Evolutionary conservation across 257 asterid species (phyloP).

Genomic region (Schizonepeta tenuifolia): DNA sequence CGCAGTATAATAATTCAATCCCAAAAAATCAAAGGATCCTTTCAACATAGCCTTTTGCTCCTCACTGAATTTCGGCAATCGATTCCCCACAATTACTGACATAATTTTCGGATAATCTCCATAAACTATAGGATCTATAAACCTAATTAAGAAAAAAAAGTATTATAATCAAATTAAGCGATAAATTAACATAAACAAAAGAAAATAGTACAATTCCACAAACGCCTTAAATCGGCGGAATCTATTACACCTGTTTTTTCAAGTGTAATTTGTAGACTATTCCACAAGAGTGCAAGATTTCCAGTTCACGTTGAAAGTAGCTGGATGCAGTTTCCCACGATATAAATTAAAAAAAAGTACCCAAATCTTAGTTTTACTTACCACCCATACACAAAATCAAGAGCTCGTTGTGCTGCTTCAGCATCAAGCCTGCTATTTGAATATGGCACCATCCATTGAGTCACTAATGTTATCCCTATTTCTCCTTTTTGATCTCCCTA

Average conservation of each 20-base stretch:
- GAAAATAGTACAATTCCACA: neutral
- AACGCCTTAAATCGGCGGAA: too few relatives aligned
- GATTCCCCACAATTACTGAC: constrained; percentile 40
- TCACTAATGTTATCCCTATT: constrained; percentile 54
- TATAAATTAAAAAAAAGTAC: too few relatives aligned
- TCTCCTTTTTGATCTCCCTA: constrained; percentile 61
- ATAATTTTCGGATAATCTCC: constrained; percentile 61
- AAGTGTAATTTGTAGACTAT: too few relatives aligned
- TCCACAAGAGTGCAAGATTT: too few relatives aligned
- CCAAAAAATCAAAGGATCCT: constrained; percentile 59
- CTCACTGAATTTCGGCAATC: constrained; percentile 53
- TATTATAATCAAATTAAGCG: neutral
- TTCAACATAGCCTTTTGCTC: constrained; percentile 38
- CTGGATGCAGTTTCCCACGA: too few relatives aligned
- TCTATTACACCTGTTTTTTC: too few relatives aligned
- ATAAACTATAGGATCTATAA: constrained; percentile 45
- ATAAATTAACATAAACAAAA: neutral
- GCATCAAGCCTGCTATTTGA: constrained; percentile 41
- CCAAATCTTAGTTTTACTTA: constrained; percentile 33
- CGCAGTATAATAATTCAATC: constrained; percentile 62
- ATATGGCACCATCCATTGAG: constrained; percentile 50
- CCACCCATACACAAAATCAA: constrained; percentile 75
- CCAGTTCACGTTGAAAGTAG: too few relatives aligned
- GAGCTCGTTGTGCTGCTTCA: constrained; percentile 56
- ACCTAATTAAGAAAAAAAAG: constrained; percentile 34